These are phyloP conservation scores for Cicer chorassanicum DNA, from an alignment of 306 rosid genomes.

Conservation along the genomic window DNA sequence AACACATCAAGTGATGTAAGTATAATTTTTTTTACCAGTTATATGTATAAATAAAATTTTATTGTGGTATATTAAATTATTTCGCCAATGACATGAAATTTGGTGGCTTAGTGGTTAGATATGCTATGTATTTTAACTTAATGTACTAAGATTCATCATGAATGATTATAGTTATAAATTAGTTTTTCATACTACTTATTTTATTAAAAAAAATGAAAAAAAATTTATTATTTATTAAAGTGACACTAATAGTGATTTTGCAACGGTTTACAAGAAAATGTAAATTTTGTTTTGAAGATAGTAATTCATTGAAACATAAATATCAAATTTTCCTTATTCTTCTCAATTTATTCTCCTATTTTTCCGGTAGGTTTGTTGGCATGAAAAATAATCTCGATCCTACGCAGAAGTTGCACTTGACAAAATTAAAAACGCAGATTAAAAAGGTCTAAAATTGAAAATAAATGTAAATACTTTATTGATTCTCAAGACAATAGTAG, in stretches of 20 bases:
- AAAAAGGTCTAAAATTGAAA: neutral
- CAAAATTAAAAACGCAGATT: neutral
- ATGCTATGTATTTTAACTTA: too few species aligned
- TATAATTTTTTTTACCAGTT: too few species aligned
- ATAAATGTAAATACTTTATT: slow-evolving; percentile 15
- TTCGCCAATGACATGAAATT: too few species aligned
- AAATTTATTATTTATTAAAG: neutral
- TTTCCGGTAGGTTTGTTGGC: neutral
- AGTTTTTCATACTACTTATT: too few species aligned
- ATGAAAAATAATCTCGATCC: neutral
- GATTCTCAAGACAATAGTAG: neutral
- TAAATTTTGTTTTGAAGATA: neutral
- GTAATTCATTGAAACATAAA: neutral
- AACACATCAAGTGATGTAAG: too few species aligned
- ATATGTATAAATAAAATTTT: too few species aligned
- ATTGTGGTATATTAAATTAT: too few species aligned
- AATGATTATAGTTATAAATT: too few species aligned
- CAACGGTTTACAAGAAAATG: neutral
- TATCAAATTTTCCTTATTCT: neutral
- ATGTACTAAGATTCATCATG: too few species aligned
- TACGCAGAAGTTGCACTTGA: neutral
- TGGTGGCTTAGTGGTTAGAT: too few species aligned
- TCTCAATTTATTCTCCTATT: neutral
- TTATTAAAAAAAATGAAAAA: neutral
- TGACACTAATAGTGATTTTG: neutral